Evolutionary conservation across 768 basidiomycete species (phyloP).

Genomic region (Boletellus sp.): DNA sequence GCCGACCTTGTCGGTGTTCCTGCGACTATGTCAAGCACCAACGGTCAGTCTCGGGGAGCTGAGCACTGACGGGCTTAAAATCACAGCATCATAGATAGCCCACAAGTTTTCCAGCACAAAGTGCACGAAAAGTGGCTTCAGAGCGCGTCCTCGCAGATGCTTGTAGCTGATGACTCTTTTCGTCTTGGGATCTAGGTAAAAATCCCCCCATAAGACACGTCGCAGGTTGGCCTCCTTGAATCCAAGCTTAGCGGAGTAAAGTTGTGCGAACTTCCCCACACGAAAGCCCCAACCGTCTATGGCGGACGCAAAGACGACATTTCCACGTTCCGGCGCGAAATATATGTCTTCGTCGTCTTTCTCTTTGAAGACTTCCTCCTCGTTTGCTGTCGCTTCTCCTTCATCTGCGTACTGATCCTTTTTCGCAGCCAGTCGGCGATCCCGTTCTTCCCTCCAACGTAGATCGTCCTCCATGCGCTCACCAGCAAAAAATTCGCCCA

Average conservation of each 20-base stretch:
- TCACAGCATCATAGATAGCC: constrained; percentile 91
- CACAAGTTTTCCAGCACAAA: constrained; percentile 97
- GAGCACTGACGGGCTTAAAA: constrained; percentile 78
- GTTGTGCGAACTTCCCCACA: constrained; percentile 86
- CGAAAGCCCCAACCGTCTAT: constrained; percentile 98
- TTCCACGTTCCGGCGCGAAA: constrained; percentile 92
- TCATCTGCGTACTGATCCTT: constrained; percentile 68
- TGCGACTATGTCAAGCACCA: constrained; percentile 33
- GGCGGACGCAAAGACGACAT: constrained; percentile 94
- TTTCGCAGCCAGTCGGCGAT: constrained; percentile 73
- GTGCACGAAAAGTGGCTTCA: constrained; percentile 96
- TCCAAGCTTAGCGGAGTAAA: constrained; percentile 87
- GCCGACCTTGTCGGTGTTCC: constrained; percentile 82
- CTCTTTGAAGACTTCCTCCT: constrained; percentile 76
- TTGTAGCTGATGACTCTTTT: constrained; percentile 90
- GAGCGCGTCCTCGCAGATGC: constrained; percentile 76
- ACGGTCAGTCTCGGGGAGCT: background rate
- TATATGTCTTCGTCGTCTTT: constrained; percentile 98
- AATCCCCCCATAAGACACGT: constrained; percentile 94
- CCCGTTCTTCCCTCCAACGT: constrained; percentile 89
- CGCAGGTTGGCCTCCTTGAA: constrained; percentile 85
- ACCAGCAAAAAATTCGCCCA: constrained; percentile 93
- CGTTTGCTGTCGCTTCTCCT: constrained; percentile 55
- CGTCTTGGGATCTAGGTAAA: constrained; percentile 92
- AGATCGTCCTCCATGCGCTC: constrained; percentile 97